Evolutionary conservation across 1,284 basidiomycete species (phyloP), one percentile per base, ranked within the genome.

Genomic region (Ustilago curta): DNA sequence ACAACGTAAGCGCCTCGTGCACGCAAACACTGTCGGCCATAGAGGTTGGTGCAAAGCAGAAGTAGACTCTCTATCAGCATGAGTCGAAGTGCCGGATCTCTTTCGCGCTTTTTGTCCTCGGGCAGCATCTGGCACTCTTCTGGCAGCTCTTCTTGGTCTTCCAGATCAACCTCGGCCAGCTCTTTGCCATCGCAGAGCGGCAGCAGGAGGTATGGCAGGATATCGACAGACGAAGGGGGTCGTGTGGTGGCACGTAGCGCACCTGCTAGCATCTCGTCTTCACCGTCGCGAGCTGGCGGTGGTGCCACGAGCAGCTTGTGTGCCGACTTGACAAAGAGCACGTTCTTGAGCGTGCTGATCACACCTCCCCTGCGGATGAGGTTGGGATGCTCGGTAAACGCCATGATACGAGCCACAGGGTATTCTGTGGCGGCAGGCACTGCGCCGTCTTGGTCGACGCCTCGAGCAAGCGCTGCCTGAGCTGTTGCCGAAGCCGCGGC

Each of bases 161-260:
- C 84, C 25, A 75, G 58, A 53, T 73, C 66, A 25, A 74, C 75
- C 35, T 78, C 70, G 39, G 69, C 54, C 48, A 79, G 61, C 48
- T 98, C 96, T 85, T 97, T 95, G 1, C 94, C 92, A 5, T 95
- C 95, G 70, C 95, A 95, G 3, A 99, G 88, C 0, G 96, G 96
- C 4, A 96, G 89, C 1, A 99, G 88, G 11, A 99, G 88, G 49
- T 78, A 79, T 1, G 83, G 82, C 18, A 84, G 67, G n/a, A 83
- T 58, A 51, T 84, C 83, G n/a, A 84, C 64, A 4, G 81, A 76
- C 2, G 82, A 76, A 3, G 76, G 68, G n/a, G 73, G 77, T 18
- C 77, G 60, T 4, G 62, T 61, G 19, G 68, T 73, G 18, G 71
- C 69, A n/a, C 69, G 70, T 11, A 75, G 69, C 12, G 78, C 73